A percentile compares a stretch with the other conserved stretches of the same genome.
These are phyloP conservation scores for Aureobasidium sp. DNA, from an alignment of 2,329 filamentous ascomycete species.

Conservation along the genomic window DNA sequence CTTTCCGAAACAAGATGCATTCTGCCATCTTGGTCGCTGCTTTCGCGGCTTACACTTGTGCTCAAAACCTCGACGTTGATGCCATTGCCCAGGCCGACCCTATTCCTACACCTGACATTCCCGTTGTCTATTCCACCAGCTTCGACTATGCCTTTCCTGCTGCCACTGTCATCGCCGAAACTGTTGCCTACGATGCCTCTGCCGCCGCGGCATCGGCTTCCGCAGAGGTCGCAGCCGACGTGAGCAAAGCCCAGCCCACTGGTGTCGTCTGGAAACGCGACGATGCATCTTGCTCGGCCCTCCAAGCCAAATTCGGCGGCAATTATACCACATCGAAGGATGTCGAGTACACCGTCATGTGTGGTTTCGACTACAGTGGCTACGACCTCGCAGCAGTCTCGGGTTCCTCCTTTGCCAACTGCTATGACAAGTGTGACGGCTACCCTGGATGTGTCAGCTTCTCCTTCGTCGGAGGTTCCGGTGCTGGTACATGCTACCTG, in stretches of 20 bases:
- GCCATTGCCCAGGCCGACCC: background rate
- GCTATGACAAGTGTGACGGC: background rate
- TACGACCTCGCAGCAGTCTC: background rate
- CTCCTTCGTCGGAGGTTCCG: background rate
- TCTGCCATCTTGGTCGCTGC: background rate
- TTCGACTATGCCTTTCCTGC: background rate
- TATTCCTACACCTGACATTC: background rate
- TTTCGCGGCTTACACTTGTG: background rate
- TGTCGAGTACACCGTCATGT: background rate
- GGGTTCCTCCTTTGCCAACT: background rate
- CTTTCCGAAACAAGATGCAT: background rate
- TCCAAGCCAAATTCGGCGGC: background rate
- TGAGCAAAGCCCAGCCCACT: background rate
- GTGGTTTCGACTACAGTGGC: background rate
- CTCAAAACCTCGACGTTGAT: background rate
- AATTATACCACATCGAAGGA: background rate
- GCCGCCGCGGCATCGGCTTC: background rate
- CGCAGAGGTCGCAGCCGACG: background rate
- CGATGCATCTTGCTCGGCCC: background rate
- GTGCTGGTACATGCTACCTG: conserved; percentile 8
- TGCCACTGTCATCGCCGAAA: background rate
- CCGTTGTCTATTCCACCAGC: background rate
- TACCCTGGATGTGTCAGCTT: conserved; percentile 6
- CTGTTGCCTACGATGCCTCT: background rate
- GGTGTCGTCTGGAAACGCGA: background rate